Evolutionary conservation across 2,329 filamentous ascomycete species (phyloP).

Genomic region (Dactylellina drechsleri): DNA sequence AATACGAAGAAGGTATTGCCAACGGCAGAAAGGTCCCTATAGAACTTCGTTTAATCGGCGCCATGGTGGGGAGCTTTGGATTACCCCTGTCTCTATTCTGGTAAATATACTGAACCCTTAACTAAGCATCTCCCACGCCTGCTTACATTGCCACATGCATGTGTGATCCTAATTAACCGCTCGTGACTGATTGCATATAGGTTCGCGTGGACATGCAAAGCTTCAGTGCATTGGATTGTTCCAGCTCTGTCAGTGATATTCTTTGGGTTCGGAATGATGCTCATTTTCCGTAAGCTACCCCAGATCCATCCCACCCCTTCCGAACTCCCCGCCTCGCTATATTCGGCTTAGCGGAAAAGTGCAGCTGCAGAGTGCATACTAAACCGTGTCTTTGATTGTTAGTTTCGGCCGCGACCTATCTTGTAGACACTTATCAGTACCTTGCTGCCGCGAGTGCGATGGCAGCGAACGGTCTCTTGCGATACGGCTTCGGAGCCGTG

Average conservation of each 20-base stretch:
- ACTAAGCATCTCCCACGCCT: not conserved
- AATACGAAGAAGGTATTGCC: slow-evolving; percentile 52
- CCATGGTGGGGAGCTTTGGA: slow-evolving; percentile 69
- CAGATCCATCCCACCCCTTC: not conserved
- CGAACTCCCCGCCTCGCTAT: slow-evolving; percentile 5
- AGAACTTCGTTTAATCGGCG: slow-evolving; percentile 70
- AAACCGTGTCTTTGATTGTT: slow-evolving; percentile 15
- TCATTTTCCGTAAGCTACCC: slow-evolving; percentile 67
- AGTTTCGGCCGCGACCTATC: slow-evolving; percentile 63
- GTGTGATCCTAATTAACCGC: slow-evolving; percentile 16
- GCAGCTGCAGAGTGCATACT: slow-evolving; percentile 20
- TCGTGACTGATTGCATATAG: slow-evolving; percentile 19
- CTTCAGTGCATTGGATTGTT: slow-evolving; percentile 66
- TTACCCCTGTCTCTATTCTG: slow-evolving; percentile 69
- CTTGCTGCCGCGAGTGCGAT: slow-evolving; percentile 69
- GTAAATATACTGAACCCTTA: slow-evolving; percentile 31
- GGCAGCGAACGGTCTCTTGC: slow-evolving; percentile 70
- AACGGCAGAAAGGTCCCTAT: slow-evolving; percentile 61
- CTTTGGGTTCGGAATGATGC: slow-evolving; percentile 71
- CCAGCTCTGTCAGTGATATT: slow-evolving; percentile 67
- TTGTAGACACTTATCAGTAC: slow-evolving; percentile 69
- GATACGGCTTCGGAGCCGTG: slow-evolving; percentile 68
- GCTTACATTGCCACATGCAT: too few species aligned
- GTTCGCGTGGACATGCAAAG: slow-evolving; percentile 69
- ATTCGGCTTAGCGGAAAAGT: slow-evolving; percentile 21